A percentile compares a stretch with the other conserved stretches of the same genome.
phyloP scores from a whole-genome alignment of 2,329 filamentous ascomycete genomes.

The Arthrinium puccinioides region DNA sequence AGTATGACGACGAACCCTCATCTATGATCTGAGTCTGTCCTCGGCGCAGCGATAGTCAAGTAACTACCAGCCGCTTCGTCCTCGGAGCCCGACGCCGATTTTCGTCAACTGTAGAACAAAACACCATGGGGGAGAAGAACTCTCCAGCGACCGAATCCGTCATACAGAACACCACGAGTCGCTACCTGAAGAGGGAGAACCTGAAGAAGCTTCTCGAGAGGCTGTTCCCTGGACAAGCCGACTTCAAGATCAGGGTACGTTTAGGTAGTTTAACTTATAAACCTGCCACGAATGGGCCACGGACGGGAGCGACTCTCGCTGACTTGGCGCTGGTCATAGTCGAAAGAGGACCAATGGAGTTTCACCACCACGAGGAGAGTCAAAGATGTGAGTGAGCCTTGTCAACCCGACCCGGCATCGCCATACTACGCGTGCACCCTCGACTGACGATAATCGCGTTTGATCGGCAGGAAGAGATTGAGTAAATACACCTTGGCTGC shows the following conservation, averaged over 20 bases:
- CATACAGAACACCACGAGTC: slow-evolving; percentile 16
- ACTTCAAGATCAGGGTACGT: slow-evolving; percentile 21
- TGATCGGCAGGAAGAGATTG: slow-evolving; percentile 3
- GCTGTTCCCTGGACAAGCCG: slow-evolving; percentile 16
- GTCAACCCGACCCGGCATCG: no score
- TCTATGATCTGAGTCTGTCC: no score
- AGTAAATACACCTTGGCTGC: slow-evolving; percentile 5
- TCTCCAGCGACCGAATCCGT: slow-evolving; percentile 2
- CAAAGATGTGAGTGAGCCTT: slow-evolving; percentile 10
- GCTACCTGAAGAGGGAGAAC: slow-evolving; percentile 18
- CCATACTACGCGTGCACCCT: not conserved
- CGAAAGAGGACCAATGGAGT: slow-evolving; percentile 21
- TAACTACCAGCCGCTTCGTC: no score
- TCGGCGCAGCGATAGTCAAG: no score
- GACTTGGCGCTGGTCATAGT: slow-evolving; percentile 9
- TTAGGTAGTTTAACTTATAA: not conserved
- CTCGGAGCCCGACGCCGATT: no score
- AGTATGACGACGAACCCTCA: no score
- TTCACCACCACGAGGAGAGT: slow-evolving; percentile 17
- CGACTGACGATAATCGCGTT: not conserved
- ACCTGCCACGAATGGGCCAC: not conserved
- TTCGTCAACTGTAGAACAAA: no score
- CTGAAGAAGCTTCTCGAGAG: slow-evolving; percentile 17
- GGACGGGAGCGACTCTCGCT: not conserved
- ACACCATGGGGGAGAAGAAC: no score